Evolutionary conservation across 768 basidiomycete species (phyloP).

Genomic region (Sarcomyxa edulis): DNA sequence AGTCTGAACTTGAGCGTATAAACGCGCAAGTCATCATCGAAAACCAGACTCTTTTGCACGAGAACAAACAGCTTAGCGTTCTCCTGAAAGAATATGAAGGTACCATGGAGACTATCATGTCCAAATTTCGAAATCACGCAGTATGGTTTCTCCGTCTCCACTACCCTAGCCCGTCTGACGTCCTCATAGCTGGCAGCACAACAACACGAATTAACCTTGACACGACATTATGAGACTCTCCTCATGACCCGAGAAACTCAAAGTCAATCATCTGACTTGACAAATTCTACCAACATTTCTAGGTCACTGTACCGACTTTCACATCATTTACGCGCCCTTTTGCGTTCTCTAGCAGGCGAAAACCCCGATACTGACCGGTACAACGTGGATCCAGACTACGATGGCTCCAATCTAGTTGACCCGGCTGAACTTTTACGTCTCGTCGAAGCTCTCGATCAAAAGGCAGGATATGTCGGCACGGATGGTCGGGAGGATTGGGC

Average conservation of each 20-base stretch:
- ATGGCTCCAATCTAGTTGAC: constrained; percentile 25
- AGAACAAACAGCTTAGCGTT: constrained; percentile 89
- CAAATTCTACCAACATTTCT: constrained; percentile 52
- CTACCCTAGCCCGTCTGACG: constrained; percentile 4
- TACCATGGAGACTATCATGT: constrained; percentile 95
- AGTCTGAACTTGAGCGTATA: constrained; percentile 85
- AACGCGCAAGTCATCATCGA: constrained; percentile 91
- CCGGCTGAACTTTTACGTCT: constrained; percentile 36
- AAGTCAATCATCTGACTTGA: constrained; percentile 47
- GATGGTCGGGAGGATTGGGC: constrained; percentile 74
- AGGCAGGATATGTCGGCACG: constrained; percentile 23
- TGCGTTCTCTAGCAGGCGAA: constrained; percentile 67
- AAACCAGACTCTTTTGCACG: constrained; percentile 87
- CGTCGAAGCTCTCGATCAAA: constrained; percentile 36
- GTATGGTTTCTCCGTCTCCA: constrained; percentile 59
- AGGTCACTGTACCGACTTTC: constrained; percentile 70
- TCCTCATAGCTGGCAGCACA: constrained; percentile 75
- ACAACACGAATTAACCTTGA: constrained; percentile 81
- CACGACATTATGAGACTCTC: constrained; percentile 85
- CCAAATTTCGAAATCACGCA: constrained; percentile 88
- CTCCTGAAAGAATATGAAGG: constrained; percentile 92
- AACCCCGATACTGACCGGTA: constrained; percentile 37
- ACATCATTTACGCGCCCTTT: constrained; percentile 62
- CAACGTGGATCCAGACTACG: constrained; percentile 30
- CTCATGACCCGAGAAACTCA: constrained; percentile 63